These are phyloP conservation scores for Arachis monticola DNA, from an alignment of 331 rosid genomes.

Conservation along the genomic window DNA sequence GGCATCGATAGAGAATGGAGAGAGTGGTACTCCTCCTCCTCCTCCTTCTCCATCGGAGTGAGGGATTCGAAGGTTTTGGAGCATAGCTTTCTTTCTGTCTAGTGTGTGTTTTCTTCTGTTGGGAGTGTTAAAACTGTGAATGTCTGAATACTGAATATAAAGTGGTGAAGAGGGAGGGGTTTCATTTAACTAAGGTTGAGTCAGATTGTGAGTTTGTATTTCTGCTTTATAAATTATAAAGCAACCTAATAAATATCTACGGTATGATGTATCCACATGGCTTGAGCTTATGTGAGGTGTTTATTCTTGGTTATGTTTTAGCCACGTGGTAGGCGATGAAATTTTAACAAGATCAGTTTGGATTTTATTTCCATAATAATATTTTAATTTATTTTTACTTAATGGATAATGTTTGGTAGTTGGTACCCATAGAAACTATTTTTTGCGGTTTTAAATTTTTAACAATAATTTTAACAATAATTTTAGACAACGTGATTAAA, in stretches of 20 bases:
- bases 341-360: background rate
- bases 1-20: conserved; percentile 30
- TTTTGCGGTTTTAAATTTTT: too few relatives aligned
- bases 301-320: background rate
- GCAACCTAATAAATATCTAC: conserved; percentile 35
- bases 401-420: background rate
- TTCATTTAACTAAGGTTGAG: conserved; percentile 55
- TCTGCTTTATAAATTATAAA: conserved; percentile 9
- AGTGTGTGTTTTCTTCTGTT: too few relatives aligned
- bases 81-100: conserved; percentile 39
- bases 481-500: too few relatives aligned
- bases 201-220: background rate
- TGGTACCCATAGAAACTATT: too few relatives aligned
- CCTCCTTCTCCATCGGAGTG: conserved; percentile 30
- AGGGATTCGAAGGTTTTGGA: conserved; percentile 52
- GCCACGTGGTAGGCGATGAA: background rate
- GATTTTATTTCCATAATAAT: background rate
- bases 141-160: conserved; percentile 2
- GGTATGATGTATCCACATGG: background rate
- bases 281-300: background rate
- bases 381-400: background rate
- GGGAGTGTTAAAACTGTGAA: background rate
- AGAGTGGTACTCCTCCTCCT: background rate
- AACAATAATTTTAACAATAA: too few relatives aligned
- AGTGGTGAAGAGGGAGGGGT: background rate